phyloP scores from a whole-genome alignment of 129 eudicot genomes.

The Lactuca sativa region DNA sequence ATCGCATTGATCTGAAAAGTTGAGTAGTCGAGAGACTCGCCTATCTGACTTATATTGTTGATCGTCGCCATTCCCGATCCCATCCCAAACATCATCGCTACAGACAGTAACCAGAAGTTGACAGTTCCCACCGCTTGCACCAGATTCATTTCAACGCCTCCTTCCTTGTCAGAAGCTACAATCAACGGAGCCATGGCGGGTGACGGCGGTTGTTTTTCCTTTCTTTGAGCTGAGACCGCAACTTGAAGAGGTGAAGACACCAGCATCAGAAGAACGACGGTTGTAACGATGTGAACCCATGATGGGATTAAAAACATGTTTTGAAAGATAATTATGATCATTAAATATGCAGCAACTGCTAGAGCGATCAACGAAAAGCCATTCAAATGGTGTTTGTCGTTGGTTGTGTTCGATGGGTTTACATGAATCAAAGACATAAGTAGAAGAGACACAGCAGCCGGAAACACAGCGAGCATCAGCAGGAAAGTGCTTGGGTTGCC shows the following conservation, averaged over 20 bases:
- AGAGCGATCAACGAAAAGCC: constrained; percentile 57
- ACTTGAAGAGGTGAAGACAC: constrained; percentile 54
- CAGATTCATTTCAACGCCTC: constrained; percentile 46
- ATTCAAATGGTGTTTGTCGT: constrained; percentile 54
- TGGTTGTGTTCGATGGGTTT: constrained; percentile 25
- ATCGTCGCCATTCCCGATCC: constrained; percentile 93
- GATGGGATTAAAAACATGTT: constrained; percentile 51
- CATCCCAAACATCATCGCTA: constrained; percentile 76
- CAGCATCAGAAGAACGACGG: constrained; percentile 41
- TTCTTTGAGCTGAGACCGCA: constrained; percentile 49
- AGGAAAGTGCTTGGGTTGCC: constrained; percentile 60
- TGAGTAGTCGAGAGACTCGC: constrained; percentile 71
- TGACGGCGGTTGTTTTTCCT: constrained; percentile 13
- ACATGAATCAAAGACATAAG: constrained; percentile 65
- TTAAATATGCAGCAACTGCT: constrained; percentile 51
- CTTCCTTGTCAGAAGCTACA: neutral
- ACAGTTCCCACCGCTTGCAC: constrained; percentile 56
- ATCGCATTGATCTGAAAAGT: constrained; percentile 46
- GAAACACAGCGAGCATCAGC: constrained; percentile 69
- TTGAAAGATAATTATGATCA: constrained; percentile 55
- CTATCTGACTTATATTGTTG: constrained; percentile 79
- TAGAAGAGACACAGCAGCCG: constrained; percentile 46
- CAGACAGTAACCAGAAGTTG: constrained; percentile 78
- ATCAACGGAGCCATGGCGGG: constrained; percentile 37
- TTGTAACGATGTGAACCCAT: constrained; percentile 42